phyloP scores from a whole-genome alignment of 2,329 filamentous ascomycete genomes.

The Penicillium occitanis region DNA sequence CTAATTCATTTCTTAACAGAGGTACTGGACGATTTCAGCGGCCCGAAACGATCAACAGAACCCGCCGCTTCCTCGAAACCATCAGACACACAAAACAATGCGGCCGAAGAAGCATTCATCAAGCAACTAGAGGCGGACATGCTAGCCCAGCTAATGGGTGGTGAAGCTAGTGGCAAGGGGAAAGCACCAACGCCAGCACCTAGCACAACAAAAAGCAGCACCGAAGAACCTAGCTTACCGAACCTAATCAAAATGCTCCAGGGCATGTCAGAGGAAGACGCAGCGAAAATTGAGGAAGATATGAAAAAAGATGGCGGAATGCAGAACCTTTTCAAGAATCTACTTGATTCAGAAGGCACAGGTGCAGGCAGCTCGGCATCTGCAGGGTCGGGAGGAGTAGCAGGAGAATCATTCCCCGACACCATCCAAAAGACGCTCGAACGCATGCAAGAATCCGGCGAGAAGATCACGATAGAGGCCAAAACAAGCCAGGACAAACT shows the following conservation, averaged over 20 bases:
- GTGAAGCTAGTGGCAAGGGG: conserved; percentile 49
- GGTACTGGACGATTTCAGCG: conserved; percentile 86
- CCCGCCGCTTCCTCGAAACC: conserved; percentile 23
- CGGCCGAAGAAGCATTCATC: conserved; percentile 58
- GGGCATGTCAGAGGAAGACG: background rate
- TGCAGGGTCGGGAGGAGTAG: conserved; percentile 47
- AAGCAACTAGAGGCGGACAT: conserved; percentile 87
- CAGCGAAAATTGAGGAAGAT: background rate
- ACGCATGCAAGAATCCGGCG: conserved; percentile 86
- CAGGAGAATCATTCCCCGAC: conserved; percentile 69
- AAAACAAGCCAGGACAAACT: conserved; percentile 63
- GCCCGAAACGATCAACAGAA: conserved; percentile 47
- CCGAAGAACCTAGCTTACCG: background rate
- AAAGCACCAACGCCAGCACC: conserved; percentile 18
- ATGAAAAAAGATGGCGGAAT: background rate
- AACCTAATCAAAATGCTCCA: background rate
- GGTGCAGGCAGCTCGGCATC: conserved; percentile 28
- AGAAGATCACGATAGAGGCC: conserved; percentile 71
- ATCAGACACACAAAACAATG: conserved; percentile 19
- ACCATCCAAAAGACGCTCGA: conserved; percentile 94
- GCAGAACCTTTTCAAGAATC: background rate
- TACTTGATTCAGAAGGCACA: conserved; percentile 10
- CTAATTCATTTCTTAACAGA: conserved; percentile 48
- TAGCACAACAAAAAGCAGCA: background rate
- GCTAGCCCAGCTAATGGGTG: conserved; percentile 66